Conservation (phyloP, 371 early-diverging fungal species). For the Choanephora cucurbitarum region DNA sequence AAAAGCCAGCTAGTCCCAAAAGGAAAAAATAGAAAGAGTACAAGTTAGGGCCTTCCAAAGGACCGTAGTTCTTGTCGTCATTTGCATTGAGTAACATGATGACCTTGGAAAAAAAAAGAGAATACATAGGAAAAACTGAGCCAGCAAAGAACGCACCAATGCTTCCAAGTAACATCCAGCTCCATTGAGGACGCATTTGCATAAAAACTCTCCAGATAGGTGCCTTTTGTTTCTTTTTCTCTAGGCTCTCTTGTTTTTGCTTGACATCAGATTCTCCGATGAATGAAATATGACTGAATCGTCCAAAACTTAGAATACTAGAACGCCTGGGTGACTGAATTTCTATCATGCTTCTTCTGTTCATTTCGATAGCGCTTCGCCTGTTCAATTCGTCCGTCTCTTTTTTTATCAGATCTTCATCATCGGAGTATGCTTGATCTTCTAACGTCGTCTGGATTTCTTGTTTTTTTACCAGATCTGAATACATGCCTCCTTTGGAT, state of each 20-base stretch:
- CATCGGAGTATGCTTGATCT: not conserved
- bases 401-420: conserved; percentile 2
- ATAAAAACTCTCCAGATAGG: conserved; percentile 40
- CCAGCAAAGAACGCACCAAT: conserved; percentile 57
- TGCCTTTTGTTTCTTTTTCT: conserved; percentile 43
- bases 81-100: conserved; percentile 21
- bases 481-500: conserved; percentile 43
- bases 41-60: conserved; percentile 57
- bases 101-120: conserved; percentile 17
- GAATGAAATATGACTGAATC: not conserved
- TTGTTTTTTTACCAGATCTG: conserved; percentile 53
- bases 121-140: conserved; percentile 38
- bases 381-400: conserved; percentile 14
- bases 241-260: conserved; percentile 37
- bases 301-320: not conserved
- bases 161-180: conserved; percentile 35
- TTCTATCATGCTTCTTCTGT: not conserved
- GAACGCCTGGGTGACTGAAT: not conserved
- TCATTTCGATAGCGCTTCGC: conserved; percentile 7
- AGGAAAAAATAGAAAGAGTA: conserved; percentile 74
- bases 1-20: conserved; percentile 41
- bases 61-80: conserved; percentile 23
- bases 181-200: conserved; percentile 42
- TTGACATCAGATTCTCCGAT: conserved; percentile 42
- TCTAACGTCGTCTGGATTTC: not conserved